These are phyloP conservation scores for Backusella mclennaniae DNA, from an alignment of 192 early-diverging fungal genomes.

Conservation along the genomic window DNA sequence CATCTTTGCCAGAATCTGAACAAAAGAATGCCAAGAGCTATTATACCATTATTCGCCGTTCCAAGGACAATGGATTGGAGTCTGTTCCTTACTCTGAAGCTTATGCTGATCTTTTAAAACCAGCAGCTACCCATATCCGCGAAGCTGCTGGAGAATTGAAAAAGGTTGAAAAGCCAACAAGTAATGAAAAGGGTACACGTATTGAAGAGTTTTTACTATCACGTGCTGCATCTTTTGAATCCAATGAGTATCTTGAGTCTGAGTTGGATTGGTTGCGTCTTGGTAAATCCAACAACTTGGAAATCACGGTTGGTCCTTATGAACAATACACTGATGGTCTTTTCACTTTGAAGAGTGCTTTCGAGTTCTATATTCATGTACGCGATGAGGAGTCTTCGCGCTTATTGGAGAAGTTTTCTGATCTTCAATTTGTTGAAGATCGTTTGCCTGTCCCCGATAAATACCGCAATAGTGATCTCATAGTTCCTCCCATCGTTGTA, in stretches of 20 bases:
- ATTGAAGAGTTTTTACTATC: constrained; percentile 55
- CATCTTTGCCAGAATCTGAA: constrained; percentile 43
- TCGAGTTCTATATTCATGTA: constrained; percentile 67
- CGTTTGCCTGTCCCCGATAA: constrained; percentile 63
- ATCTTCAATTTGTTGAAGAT: constrained; percentile 63
- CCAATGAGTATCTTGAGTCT: constrained; percentile 64
- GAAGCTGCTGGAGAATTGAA: constrained; percentile 58
- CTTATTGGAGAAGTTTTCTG: constrained; percentile 63
- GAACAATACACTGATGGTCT: constrained; percentile 74
- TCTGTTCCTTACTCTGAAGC: constrained; percentile 53
- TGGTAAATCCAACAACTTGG: constrained; percentile 57
- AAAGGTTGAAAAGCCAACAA: constrained; percentile 35
- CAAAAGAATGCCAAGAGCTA: constrained; percentile 59
- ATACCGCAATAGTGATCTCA: constrained; percentile 61
- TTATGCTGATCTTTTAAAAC: constrained; percentile 55
- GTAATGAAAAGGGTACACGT: constrained; percentile 1
- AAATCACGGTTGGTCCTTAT: constrained; percentile 70
- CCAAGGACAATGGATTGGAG: constrained; percentile 12
- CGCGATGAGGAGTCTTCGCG: constrained; percentile 58
- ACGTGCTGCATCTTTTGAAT: constrained; percentile 55
- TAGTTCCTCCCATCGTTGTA: constrained; percentile 68
- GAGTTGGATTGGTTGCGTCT: constrained; percentile 71
- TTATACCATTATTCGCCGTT: constrained; percentile 57
- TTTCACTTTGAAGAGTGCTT: constrained; percentile 63
- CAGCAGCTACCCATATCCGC: constrained; percentile 50